Conservation (phyloP, 768 basidiomycete species). For the Pleurotus citrinopileatus region DNA sequence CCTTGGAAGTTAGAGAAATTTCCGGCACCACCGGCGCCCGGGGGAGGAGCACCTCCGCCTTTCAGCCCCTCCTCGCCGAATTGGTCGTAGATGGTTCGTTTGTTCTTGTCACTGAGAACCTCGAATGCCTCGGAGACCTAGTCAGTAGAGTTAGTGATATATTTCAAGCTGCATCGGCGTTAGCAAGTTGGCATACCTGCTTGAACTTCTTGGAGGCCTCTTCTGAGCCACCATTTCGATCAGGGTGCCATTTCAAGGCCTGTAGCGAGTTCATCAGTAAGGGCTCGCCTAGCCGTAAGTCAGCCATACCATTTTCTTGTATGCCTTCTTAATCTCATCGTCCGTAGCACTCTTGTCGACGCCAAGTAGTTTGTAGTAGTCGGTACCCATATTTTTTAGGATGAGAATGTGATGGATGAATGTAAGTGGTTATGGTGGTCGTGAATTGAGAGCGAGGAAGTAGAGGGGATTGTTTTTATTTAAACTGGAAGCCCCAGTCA, state of each 20-base stretch:
- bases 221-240: constrained; percentile 84
- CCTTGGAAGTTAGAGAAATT: constrained; percentile 33
- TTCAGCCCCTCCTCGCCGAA: constrained; percentile 96
- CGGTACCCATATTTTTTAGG: constrained; percentile 60
- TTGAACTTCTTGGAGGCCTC: constrained; percentile 90
- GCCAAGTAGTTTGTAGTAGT: constrained; percentile 88
- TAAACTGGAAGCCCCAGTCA: background rate
- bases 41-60: constrained; percentile 52
- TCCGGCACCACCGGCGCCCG: constrained; percentile 47
- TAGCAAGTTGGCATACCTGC: constrained; percentile 49
- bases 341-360: constrained; percentile 70
- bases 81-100: constrained; percentile 86
- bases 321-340: constrained; percentile 90
- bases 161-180: background rate
- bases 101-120: constrained; percentile 85
- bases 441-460: too few relatives aligned
- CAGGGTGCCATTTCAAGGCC: constrained; percentile 96
- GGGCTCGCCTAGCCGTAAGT: constrained; percentile 1
- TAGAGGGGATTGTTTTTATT: constrained; percentile 17
- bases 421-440: constrained; percentile 5
- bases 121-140: constrained; percentile 91
- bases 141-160: constrained; percentile 9
- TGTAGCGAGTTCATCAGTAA: constrained; percentile 15
- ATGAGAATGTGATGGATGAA: background rate
- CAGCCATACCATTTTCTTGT: constrained; percentile 82